Evolutionary conservation across 768 basidiomycete genomes (phyloP).

Genomic region (Hirschioporus abietinus): DNA sequence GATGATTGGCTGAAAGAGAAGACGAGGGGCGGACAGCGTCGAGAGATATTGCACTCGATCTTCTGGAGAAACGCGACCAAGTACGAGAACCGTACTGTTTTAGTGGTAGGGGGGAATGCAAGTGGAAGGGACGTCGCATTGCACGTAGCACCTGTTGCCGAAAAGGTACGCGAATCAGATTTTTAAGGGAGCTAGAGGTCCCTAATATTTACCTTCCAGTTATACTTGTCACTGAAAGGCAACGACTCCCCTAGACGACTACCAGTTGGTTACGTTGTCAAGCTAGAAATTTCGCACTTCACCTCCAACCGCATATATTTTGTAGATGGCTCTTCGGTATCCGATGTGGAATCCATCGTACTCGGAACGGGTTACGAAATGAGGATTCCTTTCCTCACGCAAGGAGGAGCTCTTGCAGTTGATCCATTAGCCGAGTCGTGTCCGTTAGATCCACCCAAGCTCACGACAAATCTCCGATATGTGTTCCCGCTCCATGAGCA

Average conservation of each 20-base stretch:
- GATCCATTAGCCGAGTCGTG: constrained; percentile 11
- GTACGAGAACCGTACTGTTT: constrained; percentile 37
- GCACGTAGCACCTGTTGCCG: constrained; percentile 35
- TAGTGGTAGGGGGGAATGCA: constrained; percentile 45
- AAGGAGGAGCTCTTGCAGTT: constrained; percentile 19
- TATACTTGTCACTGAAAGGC: neutral
- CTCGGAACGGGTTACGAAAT: constrained; percentile 54
- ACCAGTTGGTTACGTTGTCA: constrained; percentile 11
- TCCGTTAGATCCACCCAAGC: constrained; percentile 13
- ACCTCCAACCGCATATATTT: constrained; percentile 40
- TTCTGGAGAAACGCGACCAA: constrained; percentile 45
- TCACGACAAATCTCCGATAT: constrained; percentile 47
- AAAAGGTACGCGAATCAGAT: constrained; percentile 29
- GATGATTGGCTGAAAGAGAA: constrained; percentile 40
- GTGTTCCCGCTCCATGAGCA: constrained; percentile 51
- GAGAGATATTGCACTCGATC: constrained; percentile 46
- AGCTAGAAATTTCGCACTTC: constrained; percentile 46
- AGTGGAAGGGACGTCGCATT: constrained; percentile 43
- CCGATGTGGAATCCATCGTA: constrained; percentile 41
- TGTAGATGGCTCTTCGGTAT: constrained; percentile 35
- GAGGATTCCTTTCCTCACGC: constrained; percentile 43
- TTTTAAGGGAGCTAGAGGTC: neutral
- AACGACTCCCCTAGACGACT: neutral
- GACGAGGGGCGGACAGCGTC: constrained; percentile 17
- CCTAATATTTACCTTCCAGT: neutral